A percentile compares a stretch with the other conserved stretches of the same genome.
Conservation (phyloP, 352 stramenopile genomes). For the Globisporangium lucens region DNA sequence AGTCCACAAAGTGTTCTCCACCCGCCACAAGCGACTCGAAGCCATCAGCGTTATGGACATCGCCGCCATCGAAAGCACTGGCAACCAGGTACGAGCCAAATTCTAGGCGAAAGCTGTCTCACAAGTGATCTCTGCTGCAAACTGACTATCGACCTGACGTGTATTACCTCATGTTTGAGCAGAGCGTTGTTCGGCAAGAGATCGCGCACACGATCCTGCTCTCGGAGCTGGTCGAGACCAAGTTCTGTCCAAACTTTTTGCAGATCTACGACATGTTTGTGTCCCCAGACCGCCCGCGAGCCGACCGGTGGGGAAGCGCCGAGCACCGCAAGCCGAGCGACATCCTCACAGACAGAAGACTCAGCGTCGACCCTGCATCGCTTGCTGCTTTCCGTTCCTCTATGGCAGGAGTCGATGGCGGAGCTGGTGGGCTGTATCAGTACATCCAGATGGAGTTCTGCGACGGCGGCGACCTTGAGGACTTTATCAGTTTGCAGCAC, state of each 20-base stretch:
- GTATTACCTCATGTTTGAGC: neutral
- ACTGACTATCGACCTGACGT: neutral
- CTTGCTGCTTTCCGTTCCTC: constrained; percentile 9
- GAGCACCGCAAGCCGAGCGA: constrained; percentile 65
- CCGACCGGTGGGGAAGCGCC: constrained; percentile 57
- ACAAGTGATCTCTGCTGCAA: neutral
- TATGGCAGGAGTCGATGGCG: constrained; percentile 6
- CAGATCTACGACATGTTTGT: constrained; percentile 91
- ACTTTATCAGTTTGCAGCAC: constrained; percentile 89
- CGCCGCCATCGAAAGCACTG: constrained; percentile 74
- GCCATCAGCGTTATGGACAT: constrained; percentile 93
- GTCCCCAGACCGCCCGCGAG: constrained; percentile 52
- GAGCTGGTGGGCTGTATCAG: constrained; percentile 69
- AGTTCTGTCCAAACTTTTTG: constrained; percentile 95
- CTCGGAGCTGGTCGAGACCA: constrained; percentile 80
- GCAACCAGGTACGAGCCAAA: constrained; percentile 71
- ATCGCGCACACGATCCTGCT: constrained; percentile 93
- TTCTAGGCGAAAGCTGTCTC: neutral
- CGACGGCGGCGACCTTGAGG: constrained; percentile 94
- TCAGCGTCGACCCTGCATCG: constrained; percentile 16
- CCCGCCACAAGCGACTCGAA: constrained; percentile 53
- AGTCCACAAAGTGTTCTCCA: constrained; percentile 84
- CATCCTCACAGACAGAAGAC: constrained; percentile 32
- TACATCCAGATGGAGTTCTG: constrained; percentile 99
- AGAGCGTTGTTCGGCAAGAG: constrained; percentile 90